Conservation (phyloP, 1,284 basidiomycete genomes). For the Cutaneotrichosporon sp. region DNA sequence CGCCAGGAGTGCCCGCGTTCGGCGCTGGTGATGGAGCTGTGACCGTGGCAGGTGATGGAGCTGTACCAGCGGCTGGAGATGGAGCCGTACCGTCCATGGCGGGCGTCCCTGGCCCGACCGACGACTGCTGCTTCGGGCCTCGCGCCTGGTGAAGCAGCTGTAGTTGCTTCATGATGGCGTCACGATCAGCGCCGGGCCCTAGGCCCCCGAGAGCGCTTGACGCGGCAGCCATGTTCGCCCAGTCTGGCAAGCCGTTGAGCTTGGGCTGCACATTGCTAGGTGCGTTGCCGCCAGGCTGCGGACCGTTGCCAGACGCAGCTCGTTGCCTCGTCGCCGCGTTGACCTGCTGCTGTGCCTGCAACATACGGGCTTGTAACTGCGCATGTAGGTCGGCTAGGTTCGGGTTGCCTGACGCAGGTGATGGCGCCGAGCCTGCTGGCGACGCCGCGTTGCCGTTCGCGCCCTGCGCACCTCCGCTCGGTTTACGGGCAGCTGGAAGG, state of each 20-base stretch:
- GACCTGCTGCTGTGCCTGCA: conserved; percentile 29
- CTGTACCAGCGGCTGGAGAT: conserved; percentile 17
- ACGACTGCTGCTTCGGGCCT: conserved; percentile 21
- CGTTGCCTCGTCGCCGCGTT: conserved; percentile 22
- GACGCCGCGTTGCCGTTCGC: conserved; percentile 7
- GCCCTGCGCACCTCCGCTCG: conserved; percentile 6
- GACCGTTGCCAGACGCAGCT: conserved; percentile 1
- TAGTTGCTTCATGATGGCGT: conserved; percentile 48
- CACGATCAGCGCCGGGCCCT: conserved; percentile 32
- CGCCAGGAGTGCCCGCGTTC: conserved; percentile 10
- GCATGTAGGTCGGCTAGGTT: conserved; percentile 24
- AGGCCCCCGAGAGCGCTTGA: conserved; percentile 26
- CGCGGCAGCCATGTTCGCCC: conserved; percentile 20
- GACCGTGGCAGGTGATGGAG: conserved; percentile 19
- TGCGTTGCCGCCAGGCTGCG: not conserved
- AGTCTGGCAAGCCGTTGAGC: conserved; percentile 20
- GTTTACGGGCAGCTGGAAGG: conserved; percentile 13
- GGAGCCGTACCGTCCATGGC: conserved; percentile 15
- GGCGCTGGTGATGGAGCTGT: conserved; percentile 17
- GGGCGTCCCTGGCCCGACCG: not conserved
- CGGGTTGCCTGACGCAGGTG: conserved; percentile 8
- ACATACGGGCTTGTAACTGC: conserved; percentile 25
- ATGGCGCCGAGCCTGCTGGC: conserved; percentile 7
- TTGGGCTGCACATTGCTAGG: not conserved
- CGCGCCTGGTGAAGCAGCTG: conserved; percentile 38